These are phyloP conservation scores for Metschnikowia lachancei DNA, from an alignment of 805 yeast species.

Conservation along the genomic window DNA sequence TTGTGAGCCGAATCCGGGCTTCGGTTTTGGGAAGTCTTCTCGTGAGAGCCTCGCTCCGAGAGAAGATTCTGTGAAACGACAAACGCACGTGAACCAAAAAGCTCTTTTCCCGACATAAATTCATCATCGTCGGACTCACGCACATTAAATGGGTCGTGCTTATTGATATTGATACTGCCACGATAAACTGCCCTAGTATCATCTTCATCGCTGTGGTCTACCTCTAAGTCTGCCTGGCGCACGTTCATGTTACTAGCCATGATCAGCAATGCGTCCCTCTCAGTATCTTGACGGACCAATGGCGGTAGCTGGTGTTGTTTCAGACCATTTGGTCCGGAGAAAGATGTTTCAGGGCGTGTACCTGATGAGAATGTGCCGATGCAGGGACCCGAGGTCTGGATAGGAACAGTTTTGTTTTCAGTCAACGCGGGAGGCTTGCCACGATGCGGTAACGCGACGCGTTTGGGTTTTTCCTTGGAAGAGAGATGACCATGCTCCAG, in stretches of 20 bases:
- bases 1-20: constrained; percentile 15
- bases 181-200: constrained; percentile 5
- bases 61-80: constrained; percentile 5
- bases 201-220: constrained; percentile 33
- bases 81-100: constrained; percentile 41
- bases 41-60: background rate
- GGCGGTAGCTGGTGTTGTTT: constrained; percentile 13
- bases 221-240: constrained; percentile 39
- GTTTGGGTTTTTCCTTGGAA: constrained; percentile 33
- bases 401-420: constrained; percentile 37
- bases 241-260: constrained; percentile 35
- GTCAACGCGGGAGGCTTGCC: constrained; percentile 27
- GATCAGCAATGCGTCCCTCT: constrained; percentile 38
- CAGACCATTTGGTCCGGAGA: constrained; percentile 1
- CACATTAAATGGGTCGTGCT: background rate
- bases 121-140: constrained; percentile 28
- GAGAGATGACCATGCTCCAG: background rate
- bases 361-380: constrained; percentile 30
- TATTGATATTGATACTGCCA: constrained; percentile 10
- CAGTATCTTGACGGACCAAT: constrained; percentile 36
- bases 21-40: constrained; percentile 1
- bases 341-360: constrained; percentile 7
- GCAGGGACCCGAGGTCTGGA: constrained; percentile 26
- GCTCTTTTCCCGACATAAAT: constrained; percentile 37
- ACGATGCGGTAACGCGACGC: constrained; percentile 24